Conservation (phyloP, 768 basidiomycete genomes). For the Hygrocybe punicea region DNA sequence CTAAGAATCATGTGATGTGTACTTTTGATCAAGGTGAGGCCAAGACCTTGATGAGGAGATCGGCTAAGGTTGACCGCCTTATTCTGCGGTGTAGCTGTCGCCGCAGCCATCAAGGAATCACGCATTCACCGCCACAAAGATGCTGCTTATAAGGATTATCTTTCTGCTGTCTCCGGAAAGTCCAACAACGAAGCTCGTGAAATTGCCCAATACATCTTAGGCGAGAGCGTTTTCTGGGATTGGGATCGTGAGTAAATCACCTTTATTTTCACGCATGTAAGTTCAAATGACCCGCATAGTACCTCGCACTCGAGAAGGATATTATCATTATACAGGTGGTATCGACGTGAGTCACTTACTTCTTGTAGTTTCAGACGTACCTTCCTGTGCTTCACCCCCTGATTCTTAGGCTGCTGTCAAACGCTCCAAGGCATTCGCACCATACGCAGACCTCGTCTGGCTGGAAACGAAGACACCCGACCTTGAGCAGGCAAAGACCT, state of each 20-base stretch:
- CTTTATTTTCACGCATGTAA: background rate
- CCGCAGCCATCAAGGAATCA: slow-evolving; percentile 52
- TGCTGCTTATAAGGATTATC: slow-evolving; percentile 56
- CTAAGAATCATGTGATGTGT: slow-evolving; percentile 58
- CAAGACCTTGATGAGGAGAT: background rate
- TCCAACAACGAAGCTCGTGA: slow-evolving; percentile 70
- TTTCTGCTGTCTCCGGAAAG: slow-evolving; percentile 54
- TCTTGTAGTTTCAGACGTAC: background rate
- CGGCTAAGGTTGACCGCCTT: background rate
- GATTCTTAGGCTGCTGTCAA: slow-evolving; percentile 64
- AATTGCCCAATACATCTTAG: slow-evolving; percentile 72
- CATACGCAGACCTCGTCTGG: slow-evolving; percentile 89
- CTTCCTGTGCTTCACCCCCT: background rate
- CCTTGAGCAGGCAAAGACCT: slow-evolving; percentile 71
- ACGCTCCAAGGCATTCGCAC: slow-evolving; percentile 74
- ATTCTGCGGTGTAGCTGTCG: slow-evolving; percentile 46
- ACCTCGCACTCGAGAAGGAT: slow-evolving; percentile 86
- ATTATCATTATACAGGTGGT: slow-evolving; percentile 83
- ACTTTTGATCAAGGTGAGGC: slow-evolving; percentile 83
- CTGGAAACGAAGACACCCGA: slow-evolving; percentile 90
- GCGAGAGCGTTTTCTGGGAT: slow-evolving; percentile 75
- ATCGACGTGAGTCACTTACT: slow-evolving; percentile 46
- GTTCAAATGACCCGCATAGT: slow-evolving; percentile 49
- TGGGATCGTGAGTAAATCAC: slow-evolving; percentile 65
- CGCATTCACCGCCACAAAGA: slow-evolving; percentile 50